Percentiles rank a stretch among this genome's conserved stretches.
These are phyloP conservation scores for Sugiyamaella boreocaroliniensis DNA, from an alignment of 805 yeast genomes.

Conservation along the genomic window DNA sequence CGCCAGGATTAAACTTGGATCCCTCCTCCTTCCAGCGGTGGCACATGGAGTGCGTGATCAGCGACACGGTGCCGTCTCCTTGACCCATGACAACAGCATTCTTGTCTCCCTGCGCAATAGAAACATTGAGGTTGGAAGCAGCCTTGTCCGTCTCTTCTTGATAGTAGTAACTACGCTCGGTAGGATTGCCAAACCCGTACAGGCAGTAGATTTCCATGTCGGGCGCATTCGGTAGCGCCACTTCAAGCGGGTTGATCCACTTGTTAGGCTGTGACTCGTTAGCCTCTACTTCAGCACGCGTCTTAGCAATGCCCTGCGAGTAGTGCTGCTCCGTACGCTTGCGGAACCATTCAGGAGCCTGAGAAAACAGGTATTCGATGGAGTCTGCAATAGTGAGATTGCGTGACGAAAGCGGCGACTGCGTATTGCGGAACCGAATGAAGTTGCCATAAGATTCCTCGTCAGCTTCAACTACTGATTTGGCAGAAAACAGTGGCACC, in stretches of 20 bases:
- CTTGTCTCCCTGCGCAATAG: slow-evolving; percentile 60
- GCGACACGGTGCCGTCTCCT: slow-evolving; percentile 93
- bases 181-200: slow-evolving; percentile 95
- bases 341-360: slow-evolving; percentile 71
- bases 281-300: slow-evolving; percentile 47
- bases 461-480: slow-evolving; percentile 2
- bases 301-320: slow-evolving; percentile 68
- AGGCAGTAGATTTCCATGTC: slow-evolving; percentile 82
- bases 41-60: slow-evolving; percentile 82
- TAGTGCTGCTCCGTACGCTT: slow-evolving; percentile 62
- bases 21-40: slow-evolving; percentile 75
- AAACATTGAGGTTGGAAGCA: slow-evolving; percentile 50
- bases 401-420: slow-evolving; percentile 38
- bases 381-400: slow-evolving; percentile 64
- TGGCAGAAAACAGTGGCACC: slow-evolving; percentile 23
- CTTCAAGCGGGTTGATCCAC: slow-evolving; percentile 96
- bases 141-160: slow-evolving; percentile 56
- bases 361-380: slow-evolving; percentile 55
- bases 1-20: slow-evolving; percentile 71
- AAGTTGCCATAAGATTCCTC: slow-evolving; percentile 61
- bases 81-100: slow-evolving; percentile 76
- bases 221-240: slow-evolving; percentile 87
- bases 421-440: slow-evolving; percentile 50
- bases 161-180: slow-evolving; percentile 89
- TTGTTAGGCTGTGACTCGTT: slow-evolving; percentile 70